These are phyloP conservation scores for Coemansia sp. DNA, from an alignment of 192 early-diverging fungal species.

Conservation along the genomic window DNA sequence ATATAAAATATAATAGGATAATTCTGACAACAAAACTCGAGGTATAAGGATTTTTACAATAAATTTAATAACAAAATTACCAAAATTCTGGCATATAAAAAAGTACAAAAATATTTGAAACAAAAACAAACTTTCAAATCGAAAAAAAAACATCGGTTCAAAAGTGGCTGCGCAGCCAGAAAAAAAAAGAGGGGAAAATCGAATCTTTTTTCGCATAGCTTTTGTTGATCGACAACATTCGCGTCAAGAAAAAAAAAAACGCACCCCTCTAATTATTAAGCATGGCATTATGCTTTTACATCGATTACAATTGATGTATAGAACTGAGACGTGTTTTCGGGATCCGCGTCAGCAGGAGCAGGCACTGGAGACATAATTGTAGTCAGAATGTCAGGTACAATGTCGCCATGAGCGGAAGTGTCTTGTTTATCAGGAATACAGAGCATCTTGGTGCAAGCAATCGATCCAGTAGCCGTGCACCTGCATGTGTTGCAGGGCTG, in stretches of 20 bases:
- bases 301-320: constrained; percentile 30
- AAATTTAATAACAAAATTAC: background rate
- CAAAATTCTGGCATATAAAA: background rate
- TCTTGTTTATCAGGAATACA: constrained; percentile 9
- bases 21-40: background rate
- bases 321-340: constrained; percentile 10
- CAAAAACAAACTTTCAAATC: constrained; percentile 4
- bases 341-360: background rate
- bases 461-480: constrained; percentile 24
- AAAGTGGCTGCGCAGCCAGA: constrained; percentile 25
- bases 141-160: background rate
- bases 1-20: no score
- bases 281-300: constrained; percentile 9
- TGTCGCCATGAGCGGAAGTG: constrained; percentile 2
- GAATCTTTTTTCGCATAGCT: background rate
- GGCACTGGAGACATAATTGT: constrained; percentile 22
- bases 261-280: no score
- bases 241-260: no score
- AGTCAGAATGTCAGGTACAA: constrained; percentile 12
- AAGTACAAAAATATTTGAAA: constrained; percentile 8
- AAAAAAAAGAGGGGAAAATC: background rate
- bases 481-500: constrained; percentile 42
- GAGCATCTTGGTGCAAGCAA: constrained; percentile 47
- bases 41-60: no score
- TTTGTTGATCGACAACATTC: background rate